A percentile compares a stretch with the other conserved stretches of the same genome.
phyloP scores from a whole-genome alignment of 2,329 filamentous ascomycete genomes.

The Aspergillaceae sp. region DNA sequence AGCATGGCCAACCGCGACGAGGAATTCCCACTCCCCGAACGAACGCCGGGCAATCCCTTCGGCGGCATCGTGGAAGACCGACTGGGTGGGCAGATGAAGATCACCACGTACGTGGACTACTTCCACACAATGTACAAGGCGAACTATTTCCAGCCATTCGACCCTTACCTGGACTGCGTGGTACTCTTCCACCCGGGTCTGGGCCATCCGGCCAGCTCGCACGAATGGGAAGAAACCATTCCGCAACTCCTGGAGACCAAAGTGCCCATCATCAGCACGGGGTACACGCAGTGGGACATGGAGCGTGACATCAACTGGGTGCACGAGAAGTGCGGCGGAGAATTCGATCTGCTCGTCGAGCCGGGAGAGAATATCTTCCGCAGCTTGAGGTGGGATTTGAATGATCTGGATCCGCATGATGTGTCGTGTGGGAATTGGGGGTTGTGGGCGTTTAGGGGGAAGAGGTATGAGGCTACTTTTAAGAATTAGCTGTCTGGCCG shows the following conservation, averaged over 20 bases:
- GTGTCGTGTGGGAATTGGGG: constrained; percentile 96
- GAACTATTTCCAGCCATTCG: constrained; percentile 83
- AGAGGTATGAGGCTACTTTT: constrained; percentile 58
- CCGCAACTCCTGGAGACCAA: constrained; percentile 91
- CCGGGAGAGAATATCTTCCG: constrained; percentile 91
- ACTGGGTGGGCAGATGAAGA: constrained; percentile 82
- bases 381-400: constrained; percentile 92
- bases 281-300: constrained; percentile 94
- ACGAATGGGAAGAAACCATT: constrained; percentile 89
- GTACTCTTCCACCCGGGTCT: constrained; percentile 94
- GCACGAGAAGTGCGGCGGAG: constrained; percentile 70
- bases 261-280: constrained; percentile 85
- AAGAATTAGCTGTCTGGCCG: constrained; percentile 11
- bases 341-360: constrained; percentile 85
- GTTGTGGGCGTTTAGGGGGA: constrained; percentile 92
- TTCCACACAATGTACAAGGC: constrained; percentile 94
- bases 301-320: constrained; percentile 88
- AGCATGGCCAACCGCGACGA: constrained; percentile 89
- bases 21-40: constrained; percentile 82
- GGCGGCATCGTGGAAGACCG: constrained; percentile 91
- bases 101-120: constrained; percentile 95
- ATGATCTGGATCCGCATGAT: constrained; percentile 90
- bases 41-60: constrained; percentile 80
- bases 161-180: constrained; percentile 97
- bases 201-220: constrained; percentile 83